Conservation (phyloP, 1,284 basidiomycete species). For the Spongiforma sp. region DNA sequence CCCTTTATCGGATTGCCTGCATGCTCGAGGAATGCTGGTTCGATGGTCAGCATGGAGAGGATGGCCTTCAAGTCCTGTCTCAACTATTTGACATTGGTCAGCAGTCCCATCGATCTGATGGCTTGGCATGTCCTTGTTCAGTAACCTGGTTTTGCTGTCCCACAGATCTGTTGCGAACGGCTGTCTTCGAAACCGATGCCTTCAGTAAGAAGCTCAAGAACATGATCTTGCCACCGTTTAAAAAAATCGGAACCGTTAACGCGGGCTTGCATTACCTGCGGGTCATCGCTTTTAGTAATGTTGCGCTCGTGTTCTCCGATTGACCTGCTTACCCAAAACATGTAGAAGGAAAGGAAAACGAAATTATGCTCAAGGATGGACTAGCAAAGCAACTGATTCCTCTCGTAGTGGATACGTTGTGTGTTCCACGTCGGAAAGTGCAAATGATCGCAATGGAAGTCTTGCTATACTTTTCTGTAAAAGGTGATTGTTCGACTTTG, state of each 20-base stretch:
- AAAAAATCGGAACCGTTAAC: no score
- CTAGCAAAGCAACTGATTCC: constrained; percentile 15
- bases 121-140: no score
- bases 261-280: constrained; percentile 33
- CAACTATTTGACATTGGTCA: constrained; percentile 28
- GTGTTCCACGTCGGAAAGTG: constrained; percentile 19
- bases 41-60: constrained; percentile 31
- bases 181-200: no score
- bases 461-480: constrained; percentile 16
- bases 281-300: not conserved
- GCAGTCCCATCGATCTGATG: no score
- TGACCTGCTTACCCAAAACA: no score
- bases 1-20: constrained; percentile 10
- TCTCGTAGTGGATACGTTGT: constrained; percentile 22
- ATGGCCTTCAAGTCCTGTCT: constrained; percentile 27
- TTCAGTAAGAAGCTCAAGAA: no score
- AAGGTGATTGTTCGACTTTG: no score
- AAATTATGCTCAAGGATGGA: not conserved
- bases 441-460: constrained; percentile 20
- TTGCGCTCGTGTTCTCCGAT: not conserved
- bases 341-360: constrained; percentile 20
- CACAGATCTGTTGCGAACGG: constrained; percentile 18
- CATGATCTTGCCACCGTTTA: no score
- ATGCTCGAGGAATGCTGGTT: constrained; percentile 36
- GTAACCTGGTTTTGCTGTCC: not conserved